These are phyloP conservation scores for Sedum album DNA, from an alignment of 164 flowering plant species.

Conservation along the genomic window DNA sequence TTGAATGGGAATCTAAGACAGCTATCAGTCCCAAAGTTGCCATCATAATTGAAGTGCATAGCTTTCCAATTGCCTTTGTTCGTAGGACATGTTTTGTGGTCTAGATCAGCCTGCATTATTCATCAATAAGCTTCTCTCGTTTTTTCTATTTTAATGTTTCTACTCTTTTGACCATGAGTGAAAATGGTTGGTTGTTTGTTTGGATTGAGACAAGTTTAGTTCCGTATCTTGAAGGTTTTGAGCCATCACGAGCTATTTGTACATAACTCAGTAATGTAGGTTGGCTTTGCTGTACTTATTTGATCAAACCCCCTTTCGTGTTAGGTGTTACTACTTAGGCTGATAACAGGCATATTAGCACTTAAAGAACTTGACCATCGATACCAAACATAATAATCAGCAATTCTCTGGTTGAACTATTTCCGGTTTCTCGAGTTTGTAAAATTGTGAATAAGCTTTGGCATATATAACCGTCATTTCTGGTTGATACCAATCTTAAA, in stretches of 20 bases:
- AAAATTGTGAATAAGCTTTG: background rate
- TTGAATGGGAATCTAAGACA: background rate
- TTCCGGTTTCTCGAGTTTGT: background rate
- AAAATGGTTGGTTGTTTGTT: background rate
- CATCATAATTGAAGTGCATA: constrained; percentile 1
- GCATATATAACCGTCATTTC: background rate
- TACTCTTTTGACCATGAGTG: background rate
- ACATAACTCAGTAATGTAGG: no score
- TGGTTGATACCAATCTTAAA: no score
- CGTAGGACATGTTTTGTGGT: background rate
- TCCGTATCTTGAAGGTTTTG: background rate
- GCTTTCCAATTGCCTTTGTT: background rate
- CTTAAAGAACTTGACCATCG: background rate
- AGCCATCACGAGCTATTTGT: no score
- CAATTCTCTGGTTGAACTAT: background rate
- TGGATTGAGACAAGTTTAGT: background rate
- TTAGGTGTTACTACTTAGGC: no score
- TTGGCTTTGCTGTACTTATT: no score
- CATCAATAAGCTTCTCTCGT: background rate
- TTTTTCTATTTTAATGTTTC: no score
- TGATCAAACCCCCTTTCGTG: no score
- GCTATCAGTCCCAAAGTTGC: background rate
- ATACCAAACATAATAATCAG: no score
- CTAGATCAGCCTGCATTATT: background rate
- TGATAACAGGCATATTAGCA: no score